phyloP scores from a whole-genome alignment of 2,329 filamentous ascomycete species.

The Ceratocystis destructans region DNA sequence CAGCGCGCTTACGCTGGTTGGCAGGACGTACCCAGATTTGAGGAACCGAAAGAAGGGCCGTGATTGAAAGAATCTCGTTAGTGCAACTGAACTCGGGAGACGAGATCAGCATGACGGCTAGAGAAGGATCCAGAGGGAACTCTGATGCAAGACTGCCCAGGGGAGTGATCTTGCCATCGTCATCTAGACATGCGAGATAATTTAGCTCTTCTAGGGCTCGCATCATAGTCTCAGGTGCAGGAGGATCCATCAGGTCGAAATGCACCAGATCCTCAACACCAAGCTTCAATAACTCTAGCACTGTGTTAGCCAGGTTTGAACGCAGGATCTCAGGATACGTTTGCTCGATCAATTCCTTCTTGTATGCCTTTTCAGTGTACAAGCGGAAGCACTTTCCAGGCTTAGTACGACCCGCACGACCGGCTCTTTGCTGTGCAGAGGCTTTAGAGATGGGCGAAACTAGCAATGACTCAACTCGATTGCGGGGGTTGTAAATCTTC shows the following conservation, averaged over 20 bases:
- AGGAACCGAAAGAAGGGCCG: constrained; percentile 82
- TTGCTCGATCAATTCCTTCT: constrained; percentile 94
- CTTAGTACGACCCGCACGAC: constrained; percentile 96
- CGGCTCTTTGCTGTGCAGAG: constrained; percentile 89
- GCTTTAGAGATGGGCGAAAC: constrained; percentile 97
- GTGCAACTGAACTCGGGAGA: constrained; percentile 98
- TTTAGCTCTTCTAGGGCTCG: constrained; percentile 93
- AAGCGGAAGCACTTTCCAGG: constrained; percentile 97
- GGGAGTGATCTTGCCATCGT: constrained; percentile 82
- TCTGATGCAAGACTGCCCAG: constrained; percentile 82
- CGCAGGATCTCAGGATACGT: constrained; percentile 92
- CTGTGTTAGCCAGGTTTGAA: constrained; percentile 88
- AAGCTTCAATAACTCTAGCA: constrained; percentile 92
- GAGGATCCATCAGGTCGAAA: constrained; percentile 97
- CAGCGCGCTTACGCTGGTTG: constrained; percentile 72
- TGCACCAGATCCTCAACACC: constrained; percentile 92
- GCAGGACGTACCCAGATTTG: constrained; percentile 86
- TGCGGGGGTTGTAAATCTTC: constrained; percentile 96
- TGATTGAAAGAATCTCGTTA: constrained; percentile 93
- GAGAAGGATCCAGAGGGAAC: constrained; percentile 83
- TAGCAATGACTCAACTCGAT: constrained; percentile 90
- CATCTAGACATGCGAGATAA: constrained; percentile 89
- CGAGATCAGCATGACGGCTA: constrained; percentile 95
- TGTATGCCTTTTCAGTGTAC: constrained; percentile 91
- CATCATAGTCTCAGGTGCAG: constrained; percentile 96